Evolutionary conservation across 2,329 filamentous ascomycete species (phyloP).

Genomic region (Calonectria henricotiae): DNA sequence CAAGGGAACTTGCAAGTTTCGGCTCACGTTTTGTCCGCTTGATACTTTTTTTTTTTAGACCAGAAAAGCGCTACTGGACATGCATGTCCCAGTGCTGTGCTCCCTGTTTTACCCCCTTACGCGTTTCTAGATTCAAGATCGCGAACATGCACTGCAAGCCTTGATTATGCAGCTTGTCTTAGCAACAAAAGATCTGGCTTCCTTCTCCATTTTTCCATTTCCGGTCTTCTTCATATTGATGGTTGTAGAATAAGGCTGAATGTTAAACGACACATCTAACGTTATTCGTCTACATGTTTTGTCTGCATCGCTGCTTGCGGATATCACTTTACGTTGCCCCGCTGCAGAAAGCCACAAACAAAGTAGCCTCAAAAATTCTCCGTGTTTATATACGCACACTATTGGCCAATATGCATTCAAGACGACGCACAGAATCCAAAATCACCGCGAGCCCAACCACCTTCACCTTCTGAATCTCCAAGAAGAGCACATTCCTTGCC

Average conservation of each 20-base stretch:
- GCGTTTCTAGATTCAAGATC: no score
- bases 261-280: not conserved
- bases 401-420: not conserved
- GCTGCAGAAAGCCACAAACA: not conserved
- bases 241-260: not conserved
- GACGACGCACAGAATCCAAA: not conserved
- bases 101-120: no score
- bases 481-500: not conserved
- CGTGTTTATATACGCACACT: constrained; percentile 1
- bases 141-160: no score
- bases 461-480: no score
- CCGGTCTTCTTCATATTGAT: not conserved
- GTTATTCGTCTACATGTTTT: not conserved
- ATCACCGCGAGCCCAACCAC: not conserved
- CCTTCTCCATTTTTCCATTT: not conserved
- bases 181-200: not conserved
- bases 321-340: not conserved
- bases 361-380: not conserved
- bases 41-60: not conserved
- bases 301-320: constrained; percentile 1
- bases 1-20: not conserved
- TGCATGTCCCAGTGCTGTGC: no score
- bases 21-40: not conserved
- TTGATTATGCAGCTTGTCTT: not conserved
- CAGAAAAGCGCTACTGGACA: no score